A percentile compares a stretch with the other conserved stretches of the same genome.
phyloP scores from a whole-genome alignment of 208 protist species.

The Wallacemonas sp. region DNA sequence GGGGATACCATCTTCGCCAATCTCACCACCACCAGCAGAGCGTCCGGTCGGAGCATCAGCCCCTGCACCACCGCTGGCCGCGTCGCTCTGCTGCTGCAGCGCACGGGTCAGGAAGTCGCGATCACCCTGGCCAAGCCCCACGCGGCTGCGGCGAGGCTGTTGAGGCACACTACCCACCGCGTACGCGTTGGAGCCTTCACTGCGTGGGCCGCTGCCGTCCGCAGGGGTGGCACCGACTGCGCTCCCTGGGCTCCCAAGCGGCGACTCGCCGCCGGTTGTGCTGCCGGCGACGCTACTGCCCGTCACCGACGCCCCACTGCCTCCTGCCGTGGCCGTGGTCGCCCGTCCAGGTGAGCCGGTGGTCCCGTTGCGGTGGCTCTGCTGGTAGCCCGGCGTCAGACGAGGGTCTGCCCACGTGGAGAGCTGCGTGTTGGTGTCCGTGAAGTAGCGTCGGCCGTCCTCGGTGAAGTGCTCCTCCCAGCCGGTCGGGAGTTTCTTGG shows the following conservation, averaged over 20 bases:
- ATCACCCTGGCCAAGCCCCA: constrained; percentile 44
- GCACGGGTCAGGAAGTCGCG: constrained; percentile 40
- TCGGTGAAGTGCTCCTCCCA: constrained; percentile 84
- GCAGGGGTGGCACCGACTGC: too few relatives aligned
- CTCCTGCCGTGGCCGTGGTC: constrained; percentile 1
- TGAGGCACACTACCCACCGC: background rate
- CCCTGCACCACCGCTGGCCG: background rate
- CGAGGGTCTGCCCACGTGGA: constrained; percentile 74
- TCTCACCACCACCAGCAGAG: background rate
- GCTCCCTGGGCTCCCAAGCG: background rate
- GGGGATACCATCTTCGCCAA: constrained; percentile 5
- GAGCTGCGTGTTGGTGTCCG: constrained; percentile 53
- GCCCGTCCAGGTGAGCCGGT: too few relatives aligned
- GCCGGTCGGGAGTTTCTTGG: constrained; percentile 42
- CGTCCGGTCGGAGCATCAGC: background rate
- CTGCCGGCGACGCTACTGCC: background rate
- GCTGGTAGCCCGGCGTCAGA: constrained; percentile 12
- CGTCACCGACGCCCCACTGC: background rate
- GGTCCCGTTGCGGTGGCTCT: background rate
- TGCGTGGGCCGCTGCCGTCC: too few relatives aligned
- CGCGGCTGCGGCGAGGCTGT: constrained; percentile 27
- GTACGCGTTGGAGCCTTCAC: constrained; percentile 6
- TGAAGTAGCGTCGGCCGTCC: constrained; percentile 71
- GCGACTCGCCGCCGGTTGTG: background rate
- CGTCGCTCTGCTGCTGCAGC: constrained; percentile 20